phyloP scores from a whole-genome alignment of 2,329 filamentous ascomycete genomes.

The Fusarium paranaense region DNA sequence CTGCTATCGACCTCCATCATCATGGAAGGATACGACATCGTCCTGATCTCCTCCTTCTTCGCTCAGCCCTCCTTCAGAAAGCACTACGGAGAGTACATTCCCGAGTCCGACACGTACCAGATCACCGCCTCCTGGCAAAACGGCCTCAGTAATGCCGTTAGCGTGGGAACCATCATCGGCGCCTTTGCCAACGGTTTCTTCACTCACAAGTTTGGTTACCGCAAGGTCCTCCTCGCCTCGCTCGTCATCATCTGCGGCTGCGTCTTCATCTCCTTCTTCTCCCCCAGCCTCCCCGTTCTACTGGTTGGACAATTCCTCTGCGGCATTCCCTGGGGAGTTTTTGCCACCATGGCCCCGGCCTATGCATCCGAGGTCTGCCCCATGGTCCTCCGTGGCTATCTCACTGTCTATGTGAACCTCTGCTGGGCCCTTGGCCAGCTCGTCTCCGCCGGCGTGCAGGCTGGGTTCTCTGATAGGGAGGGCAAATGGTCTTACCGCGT shows the following conservation, averaged over 20 bases:
- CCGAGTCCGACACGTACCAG: neutral
- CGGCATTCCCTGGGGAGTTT: conserved; percentile 13
- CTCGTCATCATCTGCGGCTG: conserved; percentile 44
- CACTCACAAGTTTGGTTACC: conserved; percentile 17
- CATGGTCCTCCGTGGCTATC: conserved; percentile 20
- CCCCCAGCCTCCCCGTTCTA: conserved; percentile 37
- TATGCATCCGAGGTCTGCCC: conserved; percentile 30
- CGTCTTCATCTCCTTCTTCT: conserved; percentile 32
- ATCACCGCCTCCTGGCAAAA: conserved; percentile 25
- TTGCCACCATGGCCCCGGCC: conserved; percentile 13
- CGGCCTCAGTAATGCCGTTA: conserved; percentile 13
- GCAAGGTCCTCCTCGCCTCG: conserved; percentile 65
- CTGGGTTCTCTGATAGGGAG: conserved; percentile 41
- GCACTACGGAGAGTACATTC: neutral
- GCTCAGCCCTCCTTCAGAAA: neutral
- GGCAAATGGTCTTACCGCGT: conserved; percentile 51
- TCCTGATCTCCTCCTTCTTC: neutral
- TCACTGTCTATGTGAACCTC: conserved; percentile 46
- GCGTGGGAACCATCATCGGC: conserved; percentile 19
- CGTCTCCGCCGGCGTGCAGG: conserved; percentile 49
- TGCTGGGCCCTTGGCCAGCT: conserved; percentile 48
- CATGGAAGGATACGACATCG: conserved; percentile 1
- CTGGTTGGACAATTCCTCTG: neutral
- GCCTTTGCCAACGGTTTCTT: conserved; percentile 22
- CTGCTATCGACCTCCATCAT: neutral